A percentile compares a stretch with the other conserved stretches of the same genome.
Conservation (phyloP, 2,329 filamentous ascomycete genomes). For the Blastomyces percursus region DNA sequence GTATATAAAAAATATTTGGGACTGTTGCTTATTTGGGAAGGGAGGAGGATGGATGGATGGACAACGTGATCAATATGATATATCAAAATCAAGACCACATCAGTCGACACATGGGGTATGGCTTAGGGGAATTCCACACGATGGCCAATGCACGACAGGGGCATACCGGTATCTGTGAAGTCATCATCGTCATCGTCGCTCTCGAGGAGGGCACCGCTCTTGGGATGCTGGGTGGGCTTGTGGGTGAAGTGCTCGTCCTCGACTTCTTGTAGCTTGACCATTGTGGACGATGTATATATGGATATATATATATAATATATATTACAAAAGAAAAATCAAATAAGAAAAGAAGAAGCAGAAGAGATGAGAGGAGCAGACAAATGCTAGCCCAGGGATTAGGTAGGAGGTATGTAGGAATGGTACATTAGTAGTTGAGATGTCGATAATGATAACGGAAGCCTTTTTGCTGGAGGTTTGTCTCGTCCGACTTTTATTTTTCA, state of each 20-base stretch:
- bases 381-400: not conserved
- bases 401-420: not conserved
- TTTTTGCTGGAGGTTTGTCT: not conserved
- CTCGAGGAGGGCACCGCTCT: constrained; percentile 44
- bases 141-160: constrained; percentile 18
- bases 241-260: constrained; percentile 85
- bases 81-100: not conserved
- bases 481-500: constrained; percentile 5
- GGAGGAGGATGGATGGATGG: too few relatives aligned
- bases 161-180: constrained; percentile 78
- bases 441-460: not conserved
- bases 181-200: constrained; percentile 64
- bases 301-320: not conserved
- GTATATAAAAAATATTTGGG: not conserved
- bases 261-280: constrained; percentile 96
- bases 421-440: not conserved
- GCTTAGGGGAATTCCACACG: not conserved
- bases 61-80: not conserved
- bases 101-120: not conserved
- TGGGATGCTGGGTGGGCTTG: constrained; percentile 49
- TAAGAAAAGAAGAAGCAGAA: not conserved
- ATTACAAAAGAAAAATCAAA: not conserved
- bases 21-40: not conserved
- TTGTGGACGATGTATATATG: constrained; percentile 27
- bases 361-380: not conserved